phyloP scores from a whole-genome alignment of 495 filamentous ascomycete genomes.

The Parmelia sp. region DNA sequence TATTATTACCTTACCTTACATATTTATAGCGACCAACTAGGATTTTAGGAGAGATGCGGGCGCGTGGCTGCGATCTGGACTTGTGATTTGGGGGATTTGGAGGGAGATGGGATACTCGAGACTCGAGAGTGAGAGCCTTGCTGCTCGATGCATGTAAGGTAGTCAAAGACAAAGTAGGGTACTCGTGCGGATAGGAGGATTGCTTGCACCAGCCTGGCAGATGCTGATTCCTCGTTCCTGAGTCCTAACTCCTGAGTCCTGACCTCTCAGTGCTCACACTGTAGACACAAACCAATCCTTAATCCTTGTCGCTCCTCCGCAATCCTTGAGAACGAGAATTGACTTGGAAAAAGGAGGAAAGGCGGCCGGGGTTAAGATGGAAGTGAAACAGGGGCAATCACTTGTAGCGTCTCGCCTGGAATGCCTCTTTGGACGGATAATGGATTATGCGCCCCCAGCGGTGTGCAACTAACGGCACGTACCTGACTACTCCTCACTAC shows the following conservation, averaged over 20 bases:
- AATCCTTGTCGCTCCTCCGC: background rate
- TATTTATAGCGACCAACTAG: background rate
- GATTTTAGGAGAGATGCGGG: background rate
- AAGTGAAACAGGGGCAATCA: background rate
- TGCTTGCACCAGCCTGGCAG: too few species aligned
- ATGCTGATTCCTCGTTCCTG: too few species aligned
- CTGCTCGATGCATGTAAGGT: too few species aligned
- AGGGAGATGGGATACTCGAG: too few species aligned
- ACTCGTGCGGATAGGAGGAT: too few species aligned
- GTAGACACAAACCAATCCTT: too few species aligned
- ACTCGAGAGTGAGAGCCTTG: too few species aligned
- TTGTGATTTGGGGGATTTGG: background rate
- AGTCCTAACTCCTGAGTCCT: too few species aligned
- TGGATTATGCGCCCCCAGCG: background rate
- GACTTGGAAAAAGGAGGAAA: background rate
- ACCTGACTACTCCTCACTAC: constrained; percentile 3
- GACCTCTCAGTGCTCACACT: too few species aligned
- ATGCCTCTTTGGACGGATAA: background rate
- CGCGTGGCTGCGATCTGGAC: background rate
- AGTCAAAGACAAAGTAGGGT: too few species aligned
- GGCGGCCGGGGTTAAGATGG: too few species aligned
- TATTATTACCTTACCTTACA: too few species aligned
- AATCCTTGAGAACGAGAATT: background rate
- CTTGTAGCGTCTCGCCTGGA: constrained; percentile 6
- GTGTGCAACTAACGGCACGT: background rate